Percentiles rank a stretch among this genome's conserved stretches.
Evolutionary conservation across 73 alveolate species (phyloP).

Genomic region (Paramecium octaurelia): DNA sequence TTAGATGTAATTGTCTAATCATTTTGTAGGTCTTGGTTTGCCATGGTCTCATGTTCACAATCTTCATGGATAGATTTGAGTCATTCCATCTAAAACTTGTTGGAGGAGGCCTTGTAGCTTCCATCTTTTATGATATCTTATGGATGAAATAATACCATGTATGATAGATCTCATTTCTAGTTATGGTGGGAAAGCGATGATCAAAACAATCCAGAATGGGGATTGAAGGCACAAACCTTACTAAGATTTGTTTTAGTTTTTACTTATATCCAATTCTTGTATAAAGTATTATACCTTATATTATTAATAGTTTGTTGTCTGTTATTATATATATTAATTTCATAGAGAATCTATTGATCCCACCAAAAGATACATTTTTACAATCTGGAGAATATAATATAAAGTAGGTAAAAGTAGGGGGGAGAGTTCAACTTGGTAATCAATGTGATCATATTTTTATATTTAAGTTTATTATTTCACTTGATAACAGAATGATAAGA

Average conservation of each 20-base stretch:
- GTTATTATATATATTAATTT: constrained; percentile 24
- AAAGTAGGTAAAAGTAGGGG: constrained; percentile 23
- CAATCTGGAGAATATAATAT: background rate
- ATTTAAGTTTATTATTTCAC: background rate
- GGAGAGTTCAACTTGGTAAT: background rate
- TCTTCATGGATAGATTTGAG: background rate
- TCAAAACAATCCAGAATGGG: constrained; percentile 43
- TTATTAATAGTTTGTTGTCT: constrained; percentile 20
- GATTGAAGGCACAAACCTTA: background rate
- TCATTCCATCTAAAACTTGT: constrained; percentile 2
- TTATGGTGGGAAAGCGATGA: constrained; percentile 47
- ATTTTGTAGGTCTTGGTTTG: background rate
- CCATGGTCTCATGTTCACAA: background rate
- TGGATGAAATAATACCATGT: constrained; percentile 48
- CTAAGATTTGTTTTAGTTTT: constrained; percentile 13
- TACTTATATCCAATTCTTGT: constrained; percentile 17
- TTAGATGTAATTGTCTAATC: background rate
- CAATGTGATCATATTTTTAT: background rate
- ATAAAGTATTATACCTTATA: background rate
- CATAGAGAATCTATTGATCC: constrained; percentile 29
- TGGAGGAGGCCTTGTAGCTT: constrained; percentile 25
- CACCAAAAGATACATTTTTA: constrained; percentile 4
- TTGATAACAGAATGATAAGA: background rate
- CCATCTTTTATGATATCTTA: constrained; percentile 29
- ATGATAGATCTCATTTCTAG: background rate